These are phyloP conservation scores for Botrytis byssoidea DNA, from an alignment of 2,329 filamentous ascomycete species.

Conservation along the genomic window DNA sequence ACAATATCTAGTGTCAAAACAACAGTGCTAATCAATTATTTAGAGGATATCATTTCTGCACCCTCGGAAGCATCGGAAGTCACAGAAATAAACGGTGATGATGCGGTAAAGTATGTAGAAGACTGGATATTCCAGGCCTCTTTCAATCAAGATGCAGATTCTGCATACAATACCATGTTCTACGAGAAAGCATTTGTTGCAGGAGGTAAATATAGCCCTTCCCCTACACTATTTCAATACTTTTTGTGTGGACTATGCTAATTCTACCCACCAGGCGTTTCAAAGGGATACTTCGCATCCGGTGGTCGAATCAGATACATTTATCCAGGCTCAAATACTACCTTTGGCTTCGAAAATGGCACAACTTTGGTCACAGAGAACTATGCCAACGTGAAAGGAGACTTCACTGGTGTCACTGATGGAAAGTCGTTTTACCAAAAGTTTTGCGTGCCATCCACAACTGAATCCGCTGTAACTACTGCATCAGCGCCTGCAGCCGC, in stretches of 20 bases:
- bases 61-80: constrained; percentile 49
- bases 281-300: constrained; percentile 41
- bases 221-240: not conserved
- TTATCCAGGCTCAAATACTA: constrained; percentile 44
- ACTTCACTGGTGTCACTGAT: constrained; percentile 37
- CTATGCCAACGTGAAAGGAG: constrained; percentile 40
- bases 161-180: constrained; percentile 46
- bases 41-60: constrained; percentile 45
- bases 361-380: constrained; percentile 40
- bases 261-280: not conserved
- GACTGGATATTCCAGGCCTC: constrained; percentile 44
- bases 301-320: constrained; percentile 41
- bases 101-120: constrained; percentile 50
- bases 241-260: not conserved
- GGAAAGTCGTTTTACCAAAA: constrained; percentile 34
- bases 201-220: constrained; percentile 11
- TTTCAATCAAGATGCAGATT: constrained; percentile 43
- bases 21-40: not conserved
- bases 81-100: constrained; percentile 54
- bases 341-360: constrained; percentile 44
- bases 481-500: constrained; percentile 15
- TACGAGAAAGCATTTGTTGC: constrained; percentile 38
- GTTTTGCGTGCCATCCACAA: constrained; percentile 28
- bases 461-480: not conserved
- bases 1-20: not conserved